These are phyloP conservation scores for Limonium bicolor DNA, from an alignment of 148 eudicot genomes.

Conservation along the genomic window DNA sequence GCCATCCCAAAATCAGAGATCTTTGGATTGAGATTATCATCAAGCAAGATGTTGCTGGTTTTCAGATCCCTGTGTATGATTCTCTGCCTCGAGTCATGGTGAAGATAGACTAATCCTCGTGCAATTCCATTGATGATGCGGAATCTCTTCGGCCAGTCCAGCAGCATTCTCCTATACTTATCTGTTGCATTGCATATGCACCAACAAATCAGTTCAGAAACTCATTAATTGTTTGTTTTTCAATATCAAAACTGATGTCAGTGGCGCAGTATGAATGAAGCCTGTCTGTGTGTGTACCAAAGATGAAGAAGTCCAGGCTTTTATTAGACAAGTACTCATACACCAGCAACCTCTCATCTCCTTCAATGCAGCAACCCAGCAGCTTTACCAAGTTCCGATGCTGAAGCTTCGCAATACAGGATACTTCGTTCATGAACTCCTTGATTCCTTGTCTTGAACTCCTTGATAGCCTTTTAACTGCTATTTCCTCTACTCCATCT, in stretches of 20 bases:
- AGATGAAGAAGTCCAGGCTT: constrained; percentile 6
- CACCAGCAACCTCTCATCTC: constrained; percentile 9
- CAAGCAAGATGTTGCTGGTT: constrained; percentile 42
- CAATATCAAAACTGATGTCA: not conserved
- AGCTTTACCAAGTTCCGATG: constrained; percentile 14
- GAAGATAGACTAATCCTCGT: constrained; percentile 43
- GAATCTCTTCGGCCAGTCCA: constrained; percentile 40
- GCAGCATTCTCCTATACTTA: constrained; percentile 7
- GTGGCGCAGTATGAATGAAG: not conserved
- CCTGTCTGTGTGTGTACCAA: not conserved
- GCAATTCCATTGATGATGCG: constrained; percentile 38
- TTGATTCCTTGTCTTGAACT: constrained; percentile 5
- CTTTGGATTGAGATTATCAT: constrained; percentile 32
- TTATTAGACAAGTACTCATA: constrained; percentile 10
- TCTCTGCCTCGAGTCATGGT: constrained; percentile 39
- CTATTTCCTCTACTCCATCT: constrained; percentile 7
- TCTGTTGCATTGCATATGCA: constrained; percentile 4
- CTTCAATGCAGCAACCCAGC: constrained; percentile 10
- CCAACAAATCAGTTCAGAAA: too few relatives aligned
- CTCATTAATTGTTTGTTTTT: too few relatives aligned
- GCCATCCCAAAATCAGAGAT: constrained; percentile 65
- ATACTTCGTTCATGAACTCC: constrained; percentile 13
- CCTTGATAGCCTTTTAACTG: constrained; percentile 12
- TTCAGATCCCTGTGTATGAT: too few relatives aligned
- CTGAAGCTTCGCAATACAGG: constrained; percentile 13